A percentile compares a stretch with the other conserved stretches of the same genome.
Evolutionary conservation across 2,329 filamentous ascomycete species (phyloP).

Genomic region (Daldinia eschscholtzii): DNA sequence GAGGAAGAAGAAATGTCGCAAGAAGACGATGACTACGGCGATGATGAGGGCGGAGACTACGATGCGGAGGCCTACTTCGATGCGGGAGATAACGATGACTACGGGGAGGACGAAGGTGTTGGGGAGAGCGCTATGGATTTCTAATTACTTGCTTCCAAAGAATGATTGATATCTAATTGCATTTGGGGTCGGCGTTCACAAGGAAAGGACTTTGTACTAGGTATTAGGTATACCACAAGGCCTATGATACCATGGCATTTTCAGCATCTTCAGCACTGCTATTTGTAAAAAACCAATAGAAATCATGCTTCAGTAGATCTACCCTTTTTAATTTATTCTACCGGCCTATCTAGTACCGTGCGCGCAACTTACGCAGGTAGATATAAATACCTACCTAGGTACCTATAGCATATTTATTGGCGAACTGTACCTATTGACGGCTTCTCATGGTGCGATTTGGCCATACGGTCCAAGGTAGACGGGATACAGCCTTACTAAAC

Average conservation of each 20-base stretch:
- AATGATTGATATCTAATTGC: neutral
- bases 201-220: slow-evolving; percentile 1
- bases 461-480: neutral
- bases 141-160: slow-evolving; percentile 5
- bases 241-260: slow-evolving; percentile 10
- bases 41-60: slow-evolving; percentile 72
- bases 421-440: neutral
- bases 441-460: too few relatives aligned
- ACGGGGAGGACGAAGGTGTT: slow-evolving; percentile 64
- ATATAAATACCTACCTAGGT: too few relatives aligned
- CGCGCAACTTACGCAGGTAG: neutral
- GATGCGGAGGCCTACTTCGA: slow-evolving; percentile 73
- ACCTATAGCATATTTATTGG: neutral
- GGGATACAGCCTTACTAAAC: neutral
- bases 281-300: slow-evolving; percentile 1
- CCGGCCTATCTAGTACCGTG: neutral
- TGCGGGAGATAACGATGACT: slow-evolving; percentile 66
- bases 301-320: neutral
- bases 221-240: slow-evolving; percentile 3
- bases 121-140: slow-evolving; percentile 52
- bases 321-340: neutral
- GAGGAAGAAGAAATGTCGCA: slow-evolving; percentile 59
- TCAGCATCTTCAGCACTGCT: neutral
- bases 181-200: slow-evolving; percentile 30
- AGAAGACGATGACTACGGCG: slow-evolving; percentile 63